Conservation (phyloP, 345 rosid genomes). For the Citrus hindsii region DNA sequence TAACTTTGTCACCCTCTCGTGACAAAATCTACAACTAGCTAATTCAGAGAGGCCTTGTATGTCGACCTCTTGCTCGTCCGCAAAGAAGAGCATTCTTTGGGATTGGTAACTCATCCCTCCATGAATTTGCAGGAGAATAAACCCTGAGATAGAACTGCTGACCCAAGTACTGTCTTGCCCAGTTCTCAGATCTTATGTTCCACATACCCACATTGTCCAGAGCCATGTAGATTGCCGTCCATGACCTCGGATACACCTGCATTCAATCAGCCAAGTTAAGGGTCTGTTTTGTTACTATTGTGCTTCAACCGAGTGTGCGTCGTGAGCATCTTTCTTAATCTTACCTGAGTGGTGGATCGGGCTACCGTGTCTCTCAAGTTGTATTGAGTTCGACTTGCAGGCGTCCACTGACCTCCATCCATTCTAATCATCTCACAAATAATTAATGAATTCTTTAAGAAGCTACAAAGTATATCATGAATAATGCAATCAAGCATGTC, state of each 20-base stretch:
- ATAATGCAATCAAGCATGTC: not conserved
- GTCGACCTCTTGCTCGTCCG: conserved; percentile 76
- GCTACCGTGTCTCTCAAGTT: conserved; percentile 78
- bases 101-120: conserved; percentile 72
- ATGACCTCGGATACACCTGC: conserved; percentile 86
- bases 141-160: conserved; percentile 90
- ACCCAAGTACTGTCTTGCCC: conserved; percentile 91
- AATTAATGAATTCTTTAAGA: not conserved
- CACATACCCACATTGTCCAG: conserved; percentile 98
- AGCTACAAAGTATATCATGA: not conserved
- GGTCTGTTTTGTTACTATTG: not conserved
- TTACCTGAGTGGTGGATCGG: conserved; percentile 66
- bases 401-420: conserved; percentile 97
- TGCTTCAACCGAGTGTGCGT: too few species aligned
- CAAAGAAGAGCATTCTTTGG: conserved; percentile 88
- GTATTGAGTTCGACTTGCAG: conserved; percentile 61
- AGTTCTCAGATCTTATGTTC: conserved; percentile 86
- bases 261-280: not conserved
- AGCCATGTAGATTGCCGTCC: conserved; percentile 87
- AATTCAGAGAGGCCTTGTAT: conserved; percentile 52
- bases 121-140: conserved; percentile 61
- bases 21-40: conserved; percentile 25
- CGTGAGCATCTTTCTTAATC: too few species aligned
- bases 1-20: conserved; percentile 50
- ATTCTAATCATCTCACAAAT: conserved; percentile 43